Percentiles rank a stretch among this genome's conserved stretches.
phyloP scores from a whole-genome alignment of 805 yeast genomes.

The Saccharomycopsis sp. region DNA sequence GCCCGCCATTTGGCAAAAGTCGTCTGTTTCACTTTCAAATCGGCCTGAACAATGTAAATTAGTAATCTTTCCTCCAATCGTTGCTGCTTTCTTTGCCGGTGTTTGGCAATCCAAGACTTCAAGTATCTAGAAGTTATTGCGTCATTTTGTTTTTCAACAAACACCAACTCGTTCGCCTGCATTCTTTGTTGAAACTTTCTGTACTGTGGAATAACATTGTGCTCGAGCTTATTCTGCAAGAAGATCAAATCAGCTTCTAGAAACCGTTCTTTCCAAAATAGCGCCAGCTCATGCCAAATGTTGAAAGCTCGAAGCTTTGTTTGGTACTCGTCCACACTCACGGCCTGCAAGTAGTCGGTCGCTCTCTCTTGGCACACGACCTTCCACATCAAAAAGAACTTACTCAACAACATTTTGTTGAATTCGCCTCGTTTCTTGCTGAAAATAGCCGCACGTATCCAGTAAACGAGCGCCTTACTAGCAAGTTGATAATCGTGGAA shows the following conservation, averaged over 20 bases:
- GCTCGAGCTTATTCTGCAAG: constrained; percentile 1
- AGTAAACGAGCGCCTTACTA: constrained; percentile 1
- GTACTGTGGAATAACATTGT: not conserved
- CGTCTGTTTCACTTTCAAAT: not conserved
- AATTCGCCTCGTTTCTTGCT: not conserved
- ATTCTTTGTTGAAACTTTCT: not conserved
- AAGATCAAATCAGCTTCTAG: constrained; percentile 8
- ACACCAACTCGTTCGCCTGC: not conserved
- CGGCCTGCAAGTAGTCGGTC: not conserved
- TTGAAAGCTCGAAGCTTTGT: constrained; percentile 2
- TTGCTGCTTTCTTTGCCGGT: not conserved
- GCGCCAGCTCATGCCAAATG: constrained; percentile 8
- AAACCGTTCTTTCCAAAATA: constrained; percentile 1
- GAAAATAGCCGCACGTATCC: not conserved
- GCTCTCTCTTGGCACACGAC: not conserved
- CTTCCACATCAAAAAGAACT: constrained; percentile 11
- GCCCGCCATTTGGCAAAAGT: constrained; percentile 7
- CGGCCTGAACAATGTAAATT: not conserved
- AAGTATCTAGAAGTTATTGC: not conserved
- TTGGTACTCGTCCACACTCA: not conserved
- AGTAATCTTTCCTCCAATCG: constrained; percentile 5
- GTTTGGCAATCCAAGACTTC: not conserved
- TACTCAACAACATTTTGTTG: not conserved
- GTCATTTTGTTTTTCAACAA: not conserved
- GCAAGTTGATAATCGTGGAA: constrained; percentile 7